These are phyloP conservation scores for Kregervanrija pseudodelftensis DNA, from an alignment of 805 yeast genomes.

Conservation along the genomic window DNA sequence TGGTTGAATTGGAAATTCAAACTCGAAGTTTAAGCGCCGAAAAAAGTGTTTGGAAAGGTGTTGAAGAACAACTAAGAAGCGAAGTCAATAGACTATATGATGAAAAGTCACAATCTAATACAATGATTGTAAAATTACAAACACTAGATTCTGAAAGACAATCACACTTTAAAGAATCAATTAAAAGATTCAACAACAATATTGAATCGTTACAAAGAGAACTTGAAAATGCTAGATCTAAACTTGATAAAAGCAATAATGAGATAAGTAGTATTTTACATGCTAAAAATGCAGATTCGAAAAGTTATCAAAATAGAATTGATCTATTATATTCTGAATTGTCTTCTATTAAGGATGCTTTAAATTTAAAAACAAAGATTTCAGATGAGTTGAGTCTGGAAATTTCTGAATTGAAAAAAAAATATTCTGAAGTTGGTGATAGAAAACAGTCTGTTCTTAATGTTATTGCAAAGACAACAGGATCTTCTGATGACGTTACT, in stretches of 20 bases:
- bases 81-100: conserved; percentile 47
- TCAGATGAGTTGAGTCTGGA: conserved; percentile 35
- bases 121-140: conserved; percentile 54
- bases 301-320: conserved; percentile 52
- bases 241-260: conserved; percentile 37
- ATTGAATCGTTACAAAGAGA: conserved; percentile 44
- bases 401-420: conserved; percentile 28
- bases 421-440: conserved; percentile 21
- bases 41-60: conserved; percentile 39
- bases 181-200: conserved; percentile 41
- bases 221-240: conserved; percentile 35
- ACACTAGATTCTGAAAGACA: conserved; percentile 57
- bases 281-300: conserved; percentile 49
- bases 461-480: conserved; percentile 17
- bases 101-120: conserved; percentile 54
- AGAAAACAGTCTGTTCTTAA: conserved; percentile 24
- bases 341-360: conserved; percentile 32
- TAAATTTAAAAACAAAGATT: conserved; percentile 33
- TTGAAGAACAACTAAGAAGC: conserved; percentile 42
- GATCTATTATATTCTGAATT: conserved; percentile 45
- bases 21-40: conserved; percentile 48
- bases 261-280: conserved; percentile 48
- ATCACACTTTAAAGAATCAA: conserved; percentile 38
- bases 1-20: conserved; percentile 38
- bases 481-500: conserved; percentile 16